A percentile compares a stretch with the other conserved stretches of the same genome.
These are phyloP conservation scores for Alternaria burnsii DNA, from an alignment of 2,329 filamentous ascomycete genomes.

Conservation along the genomic window DNA sequence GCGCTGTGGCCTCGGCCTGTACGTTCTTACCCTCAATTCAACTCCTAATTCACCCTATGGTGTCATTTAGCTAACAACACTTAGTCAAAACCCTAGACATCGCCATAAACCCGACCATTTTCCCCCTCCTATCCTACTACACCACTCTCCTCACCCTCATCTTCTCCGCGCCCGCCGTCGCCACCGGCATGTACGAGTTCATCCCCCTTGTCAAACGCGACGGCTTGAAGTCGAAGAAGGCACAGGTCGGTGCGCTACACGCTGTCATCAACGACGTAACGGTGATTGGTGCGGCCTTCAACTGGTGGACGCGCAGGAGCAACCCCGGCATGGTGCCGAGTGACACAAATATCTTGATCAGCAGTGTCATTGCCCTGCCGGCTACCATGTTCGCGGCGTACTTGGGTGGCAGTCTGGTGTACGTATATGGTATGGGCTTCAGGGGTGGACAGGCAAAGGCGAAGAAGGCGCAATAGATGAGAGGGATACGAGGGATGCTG, in stretches of 20 bases:
- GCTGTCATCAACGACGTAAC: slow-evolving; percentile 55
- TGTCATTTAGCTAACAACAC: not conserved
- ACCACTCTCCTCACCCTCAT: slow-evolving; percentile 53
- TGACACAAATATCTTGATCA: slow-evolving; percentile 49
- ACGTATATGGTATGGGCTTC: slow-evolving; percentile 58
- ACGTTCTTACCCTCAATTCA: slow-evolving; percentile 2
- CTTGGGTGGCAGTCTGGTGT: slow-evolving; percentile 56
- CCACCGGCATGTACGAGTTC: slow-evolving; percentile 49
- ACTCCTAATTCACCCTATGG: no score
- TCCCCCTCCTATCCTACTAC: slow-evolving; percentile 56
- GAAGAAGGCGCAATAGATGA: slow-evolving; percentile 37
- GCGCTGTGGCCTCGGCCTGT: slow-evolving; percentile 43
- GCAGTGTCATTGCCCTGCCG: slow-evolving; percentile 45
- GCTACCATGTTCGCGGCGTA: slow-evolving; percentile 53
- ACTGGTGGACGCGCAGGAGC: slow-evolving; percentile 55
- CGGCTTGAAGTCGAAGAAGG: slow-evolving; percentile 54
- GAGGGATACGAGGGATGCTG: not conserved
- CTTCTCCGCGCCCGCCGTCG: slow-evolving; percentile 43
- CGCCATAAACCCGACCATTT: slow-evolving; percentile 37
- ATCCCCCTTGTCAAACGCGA: slow-evolving; percentile 54
- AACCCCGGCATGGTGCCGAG: slow-evolving; percentile 47
- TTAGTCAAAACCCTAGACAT: slow-evolving; percentile 41
- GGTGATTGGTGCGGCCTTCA: slow-evolving; percentile 50
- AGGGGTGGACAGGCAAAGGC: slow-evolving; percentile 32
- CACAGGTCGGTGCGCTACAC: slow-evolving; percentile 54